Base-by-base conservation (phyloP, 768 basidiomycete species). In the Suillus decipiens region DNA sequence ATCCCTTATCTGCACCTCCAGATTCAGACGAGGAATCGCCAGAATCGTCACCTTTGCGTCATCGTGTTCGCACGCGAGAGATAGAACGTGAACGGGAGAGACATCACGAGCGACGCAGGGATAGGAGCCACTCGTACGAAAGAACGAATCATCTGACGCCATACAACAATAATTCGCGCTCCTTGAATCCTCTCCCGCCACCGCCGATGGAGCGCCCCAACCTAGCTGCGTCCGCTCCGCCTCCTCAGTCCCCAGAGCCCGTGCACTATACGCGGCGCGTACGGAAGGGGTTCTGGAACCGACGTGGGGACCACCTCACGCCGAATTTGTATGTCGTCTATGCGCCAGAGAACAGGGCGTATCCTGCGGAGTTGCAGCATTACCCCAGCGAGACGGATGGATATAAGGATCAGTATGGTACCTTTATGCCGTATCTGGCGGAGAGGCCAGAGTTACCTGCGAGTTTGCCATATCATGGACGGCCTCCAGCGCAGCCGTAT, bases 301-400 rank as follows among this genome's bases (percentile, higher is more conserved):
- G 81, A n/a, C 84, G 89, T 1, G 90, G 90, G 0, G 90, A 92
- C 70, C 84, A 90, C 67, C 80, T 89, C 57, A 88, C 86, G 24
- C 59, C 72, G 24, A 74, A 78, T 22, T 80, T 81, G 54, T 87
- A 77, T 67, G 78, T 90, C 65, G 89, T 92, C 36, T 90, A 87
- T 61, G 89, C 88, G 9, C 90, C 90, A 1, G 73, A 71, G 0
- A 73, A 79, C 9, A 72, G 74, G 53, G 80, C 81, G n/a, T 86
- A 86, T 67, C 90, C 90, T 1, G 65, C 70, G 0, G 90, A 92
- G 10, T 78, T 92, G 31, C 74, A 76, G 47, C 74, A 80, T 1
- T 90, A 92, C 66, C 90, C 90, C 1, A 69, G 74, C 1, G 81
- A 82, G 64, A 74, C 75, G 15, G 81, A 81, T 17, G 86, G 85